phyloP scores from a whole-genome alignment of 257 asterid genomes.

The Solanum ahanhuiri region DNA sequence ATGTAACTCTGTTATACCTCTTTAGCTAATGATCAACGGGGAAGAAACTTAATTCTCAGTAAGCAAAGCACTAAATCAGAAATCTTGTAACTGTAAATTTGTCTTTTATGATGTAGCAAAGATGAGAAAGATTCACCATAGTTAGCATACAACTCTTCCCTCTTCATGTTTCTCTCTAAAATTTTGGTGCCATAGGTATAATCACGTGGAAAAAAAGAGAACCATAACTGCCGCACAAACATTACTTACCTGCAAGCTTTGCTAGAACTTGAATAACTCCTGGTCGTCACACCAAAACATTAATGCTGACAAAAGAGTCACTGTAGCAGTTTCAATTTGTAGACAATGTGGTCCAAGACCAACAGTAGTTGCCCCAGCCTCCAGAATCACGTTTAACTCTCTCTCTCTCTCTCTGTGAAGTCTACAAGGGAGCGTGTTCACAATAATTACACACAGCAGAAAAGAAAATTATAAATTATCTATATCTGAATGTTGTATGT shows the following conservation, averaged over 20 bases:
- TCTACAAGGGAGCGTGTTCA: conserved; percentile 26
- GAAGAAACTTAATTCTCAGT: neutral
- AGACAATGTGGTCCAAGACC: conserved; percentile 91
- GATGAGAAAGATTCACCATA: neutral
- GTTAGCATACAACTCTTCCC: neutral
- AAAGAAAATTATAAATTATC: neutral
- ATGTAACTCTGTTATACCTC: neutral
- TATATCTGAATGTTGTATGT: neutral
- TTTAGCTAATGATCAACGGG: neutral
- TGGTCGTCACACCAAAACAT: too few species aligned
- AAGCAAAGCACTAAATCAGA: neutral
- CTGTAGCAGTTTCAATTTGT: conserved; percentile 89
- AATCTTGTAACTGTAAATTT: neutral
- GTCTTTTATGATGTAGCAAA: neutral
- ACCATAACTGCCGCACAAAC: neutral
- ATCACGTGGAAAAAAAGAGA: neutral
- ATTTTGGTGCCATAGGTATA: neutral
- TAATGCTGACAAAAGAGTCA: too few species aligned
- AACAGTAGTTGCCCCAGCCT: conserved; percentile 64
- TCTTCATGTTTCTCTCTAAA: neutral
- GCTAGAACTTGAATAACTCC: conserved; percentile 9
- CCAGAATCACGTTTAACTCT: conserved; percentile 50
- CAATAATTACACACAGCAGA: neutral
- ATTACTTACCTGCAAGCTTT: conserved; percentile 26
- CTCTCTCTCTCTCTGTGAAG: conserved; percentile 33